Evolutionary conservation across 2,329 filamentous ascomycete genomes (phyloP).

Genomic region (Fusarium incarnatum): DNA sequence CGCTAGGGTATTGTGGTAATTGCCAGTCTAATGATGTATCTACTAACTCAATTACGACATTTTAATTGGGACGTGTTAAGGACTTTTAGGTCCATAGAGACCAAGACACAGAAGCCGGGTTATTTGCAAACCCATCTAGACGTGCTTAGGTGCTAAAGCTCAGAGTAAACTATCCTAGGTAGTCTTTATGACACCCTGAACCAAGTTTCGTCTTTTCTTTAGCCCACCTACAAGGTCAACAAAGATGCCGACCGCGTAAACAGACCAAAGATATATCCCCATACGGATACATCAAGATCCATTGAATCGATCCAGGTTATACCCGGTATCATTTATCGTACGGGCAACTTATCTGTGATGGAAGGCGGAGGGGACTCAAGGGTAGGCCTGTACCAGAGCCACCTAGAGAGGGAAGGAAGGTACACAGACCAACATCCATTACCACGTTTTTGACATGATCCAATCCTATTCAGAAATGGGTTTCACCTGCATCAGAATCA

Average conservation of each 20-base stretch:
- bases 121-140: too few species aligned
- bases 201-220: too few species aligned
- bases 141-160: too few species aligned
- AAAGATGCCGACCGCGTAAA: not conserved
- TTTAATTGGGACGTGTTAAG: not conserved
- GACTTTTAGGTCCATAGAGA: not conserved
- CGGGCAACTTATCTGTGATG: not conserved
- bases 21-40: not conserved
- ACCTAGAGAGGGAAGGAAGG: not conserved
- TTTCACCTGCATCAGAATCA: not conserved
- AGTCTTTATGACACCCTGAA: too few species aligned
- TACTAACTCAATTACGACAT: not conserved
- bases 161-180: too few species aligned
- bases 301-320: not conserved
- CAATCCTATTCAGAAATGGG: not conserved
- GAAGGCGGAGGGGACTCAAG: not conserved
- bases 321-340: not conserved
- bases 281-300: not conserved
- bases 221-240: not conserved
- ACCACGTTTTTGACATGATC: constrained; percentile 6
- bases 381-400: not conserved
- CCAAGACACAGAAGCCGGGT: not conserved
- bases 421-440: not conserved
- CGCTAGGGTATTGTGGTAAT: not conserved
- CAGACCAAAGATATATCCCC: not conserved